Base-by-base conservation (phyloP, 305 asterid species). In the Rubia peregrina region DNA sequence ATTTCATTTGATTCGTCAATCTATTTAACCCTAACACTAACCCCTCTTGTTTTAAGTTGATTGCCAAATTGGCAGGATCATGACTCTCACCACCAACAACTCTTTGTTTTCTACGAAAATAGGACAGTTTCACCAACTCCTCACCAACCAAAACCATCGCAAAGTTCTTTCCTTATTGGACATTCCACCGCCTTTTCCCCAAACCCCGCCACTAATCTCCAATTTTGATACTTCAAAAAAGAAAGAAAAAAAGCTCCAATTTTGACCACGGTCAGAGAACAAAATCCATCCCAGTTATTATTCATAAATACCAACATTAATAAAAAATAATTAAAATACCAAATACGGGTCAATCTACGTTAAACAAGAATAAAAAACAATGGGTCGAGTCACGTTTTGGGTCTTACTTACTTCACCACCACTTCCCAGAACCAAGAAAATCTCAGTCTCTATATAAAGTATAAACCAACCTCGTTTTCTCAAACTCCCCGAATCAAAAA, bases 121-220 rank as follows among this genome's bases (percentile, higher is more conserved):
- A 48, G 24, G 14, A 33, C 22, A 38, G 3, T n/a, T 48, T 72
- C 70, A 72, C 75, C 75, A 63, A 72, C 46, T n/a, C 21, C 8
- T n/a, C 11, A 75, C 78, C 75, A 43, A 63, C 71, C 55, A 19
- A 41, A 36, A 14, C 17, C 59, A 53, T 53, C n/a, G 24, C 59
- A 6, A 17, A 7, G 24, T 53, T n/a, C 59, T 53, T 53, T 22
- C 59, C 59, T 17, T n/a, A 53, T n/a, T 53, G 59, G 43, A 30
- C 42, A 17, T 61, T 33, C 42, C 71, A 30, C 57, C 59, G 12
- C 53, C 53, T 24, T 57, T 7, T 9, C 14, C 40, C 17, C 44
- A 30, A 19, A 51, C 44, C 67, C 67, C 14, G 14, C 21, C 21
- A 14, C 67, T 62, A 16, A 41, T 62, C 2, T 16, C 36, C n/a